These are phyloP conservation scores for Achlya hypogyna DNA, from an alignment of 352 stramenopile genomes.

Conservation along the genomic window DNA sequence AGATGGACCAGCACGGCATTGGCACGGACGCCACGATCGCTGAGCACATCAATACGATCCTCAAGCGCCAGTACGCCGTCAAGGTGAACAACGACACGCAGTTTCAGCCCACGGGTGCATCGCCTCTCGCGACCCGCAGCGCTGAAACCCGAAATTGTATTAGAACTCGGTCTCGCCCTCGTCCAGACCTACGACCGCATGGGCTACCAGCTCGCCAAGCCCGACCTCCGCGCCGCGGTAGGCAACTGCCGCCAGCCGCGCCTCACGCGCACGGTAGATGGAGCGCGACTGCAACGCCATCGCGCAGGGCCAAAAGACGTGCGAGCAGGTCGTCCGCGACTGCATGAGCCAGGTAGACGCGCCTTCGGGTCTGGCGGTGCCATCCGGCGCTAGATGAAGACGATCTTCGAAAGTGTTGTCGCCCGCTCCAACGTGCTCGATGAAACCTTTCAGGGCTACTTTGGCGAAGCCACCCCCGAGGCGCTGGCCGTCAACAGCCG, in stretches of 20 bases:
- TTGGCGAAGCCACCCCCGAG: conserved; percentile 41
- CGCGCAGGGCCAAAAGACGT: conserved; percentile 61
- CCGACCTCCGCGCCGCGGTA: conserved; percentile 85
- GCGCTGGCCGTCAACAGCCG: conserved; percentile 51
- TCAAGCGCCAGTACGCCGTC: conserved; percentile 94
- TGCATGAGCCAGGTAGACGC: conserved; percentile 84
- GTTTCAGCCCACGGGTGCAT: conserved; percentile 89
- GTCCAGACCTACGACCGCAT: conserved; percentile 90
- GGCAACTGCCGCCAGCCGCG: conserved; percentile 9
- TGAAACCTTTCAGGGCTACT: conserved; percentile 88
- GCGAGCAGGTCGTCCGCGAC: conserved; percentile 56
- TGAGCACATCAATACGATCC: conserved; percentile 98
- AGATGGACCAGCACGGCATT: conserved; percentile 94
- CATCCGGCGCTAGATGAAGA: conserved; percentile 50
- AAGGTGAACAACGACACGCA: conserved; percentile 91
- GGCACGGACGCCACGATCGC: conserved; percentile 94
- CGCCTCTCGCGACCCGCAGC: not conserved
- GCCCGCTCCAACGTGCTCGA: conserved; percentile 81
- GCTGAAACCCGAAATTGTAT: not conserved
- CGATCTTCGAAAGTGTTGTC: conserved; percentile 59
- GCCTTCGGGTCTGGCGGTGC: conserved; percentile 29
- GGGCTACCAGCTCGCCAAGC: conserved; percentile 95
- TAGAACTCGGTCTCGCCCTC: conserved; percentile 67
- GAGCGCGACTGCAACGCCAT: conserved; percentile 89
- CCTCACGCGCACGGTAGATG: conserved; percentile 39